These are phyloP conservation scores for Aspergillus calidoustus DNA, from an alignment of 2,329 filamentous ascomycete genomes.

Conservation along the genomic window DNA sequence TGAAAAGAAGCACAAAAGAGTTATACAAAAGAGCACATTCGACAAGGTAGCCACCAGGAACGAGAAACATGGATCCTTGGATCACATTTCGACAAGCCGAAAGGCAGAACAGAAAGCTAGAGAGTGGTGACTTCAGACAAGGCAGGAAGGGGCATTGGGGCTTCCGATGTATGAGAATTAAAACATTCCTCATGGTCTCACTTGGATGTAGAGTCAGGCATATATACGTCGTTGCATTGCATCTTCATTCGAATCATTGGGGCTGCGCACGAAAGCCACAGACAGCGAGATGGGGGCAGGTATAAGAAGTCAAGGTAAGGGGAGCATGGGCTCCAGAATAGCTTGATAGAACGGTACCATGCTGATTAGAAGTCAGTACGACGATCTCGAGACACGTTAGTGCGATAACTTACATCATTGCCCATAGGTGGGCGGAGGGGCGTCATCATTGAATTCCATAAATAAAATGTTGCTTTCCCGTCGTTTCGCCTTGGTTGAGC, in stretches of 20 bases:
- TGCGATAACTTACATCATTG: conserved; percentile 27
- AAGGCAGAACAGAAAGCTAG: conserved; percentile 10
- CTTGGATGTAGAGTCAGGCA: conserved; percentile 23
- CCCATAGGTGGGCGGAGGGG: conserved; percentile 28
- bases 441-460: conserved; percentile 44
- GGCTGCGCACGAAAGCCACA: conserved; percentile 24
- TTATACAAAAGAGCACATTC: conserved; percentile 14
- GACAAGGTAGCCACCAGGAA: background rate
- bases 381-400: background rate
- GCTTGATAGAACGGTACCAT: background rate
- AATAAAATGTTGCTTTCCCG: conserved; percentile 55
- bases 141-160: conserved; percentile 12
- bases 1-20: conserved; percentile 13
- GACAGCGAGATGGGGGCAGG: background rate
- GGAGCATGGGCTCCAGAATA: background rate
- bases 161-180: conserved; percentile 41
- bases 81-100: conserved; percentile 6
- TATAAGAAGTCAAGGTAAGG: conserved; percentile 1
- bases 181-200: conserved; percentile 17
- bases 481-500: conserved; percentile 49
- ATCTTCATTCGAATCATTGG: conserved; percentile 35
- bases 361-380: conserved; percentile 7
- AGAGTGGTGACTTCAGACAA: conserved; percentile 17
- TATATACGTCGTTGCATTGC: conserved; percentile 36
- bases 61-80: conserved; percentile 9